These are phyloP conservation scores for Ashbya aceris DNA, from an alignment of 1,139 yeast species.

Conservation along the genomic window DNA sequence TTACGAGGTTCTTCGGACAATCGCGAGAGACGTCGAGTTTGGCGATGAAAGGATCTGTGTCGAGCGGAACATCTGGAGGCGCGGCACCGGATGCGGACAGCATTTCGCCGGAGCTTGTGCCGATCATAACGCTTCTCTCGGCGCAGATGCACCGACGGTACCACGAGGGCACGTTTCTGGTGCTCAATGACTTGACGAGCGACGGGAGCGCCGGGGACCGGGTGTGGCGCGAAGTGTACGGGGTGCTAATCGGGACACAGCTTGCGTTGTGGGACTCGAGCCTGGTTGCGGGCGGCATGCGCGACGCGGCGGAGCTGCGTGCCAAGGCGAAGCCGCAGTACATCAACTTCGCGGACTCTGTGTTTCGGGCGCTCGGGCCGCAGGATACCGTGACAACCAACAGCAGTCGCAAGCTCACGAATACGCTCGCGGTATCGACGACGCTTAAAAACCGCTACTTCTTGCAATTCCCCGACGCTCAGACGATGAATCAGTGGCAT, in stretches of 20 bases:
- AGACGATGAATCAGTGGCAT: constrained; percentile 58
- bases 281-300: constrained; percentile 47
- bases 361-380: constrained; percentile 65
- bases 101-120: constrained; percentile 59
- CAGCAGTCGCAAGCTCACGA: constrained; percentile 64
- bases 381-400: constrained; percentile 50
- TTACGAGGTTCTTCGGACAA: neutral
- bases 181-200: constrained; percentile 60
- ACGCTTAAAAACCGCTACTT: constrained; percentile 82
- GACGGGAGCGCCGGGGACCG: constrained; percentile 81
- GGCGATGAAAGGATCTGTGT: no score
- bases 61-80: no score
- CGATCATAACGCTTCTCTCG: constrained; percentile 61
- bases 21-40: no score
- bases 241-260: constrained; percentile 82
- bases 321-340: constrained; percentile 72
- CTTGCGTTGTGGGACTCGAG: constrained; percentile 90
- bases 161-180: constrained; percentile 65
- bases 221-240: constrained; percentile 88
- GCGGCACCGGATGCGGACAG: constrained; percentile 9
- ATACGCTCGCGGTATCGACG: constrained; percentile 80
- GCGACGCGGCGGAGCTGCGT: constrained; percentile 41
- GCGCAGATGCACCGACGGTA: constrained; percentile 69
- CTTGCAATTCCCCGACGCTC: constrained; percentile 59
- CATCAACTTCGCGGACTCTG: constrained; percentile 83